Evolutionary conservation across 495 filamentous ascomycete species (phyloP), one percentile per base, ranked within the genome.

Genomic region (Lasiosphaeria miniovina): DNA sequence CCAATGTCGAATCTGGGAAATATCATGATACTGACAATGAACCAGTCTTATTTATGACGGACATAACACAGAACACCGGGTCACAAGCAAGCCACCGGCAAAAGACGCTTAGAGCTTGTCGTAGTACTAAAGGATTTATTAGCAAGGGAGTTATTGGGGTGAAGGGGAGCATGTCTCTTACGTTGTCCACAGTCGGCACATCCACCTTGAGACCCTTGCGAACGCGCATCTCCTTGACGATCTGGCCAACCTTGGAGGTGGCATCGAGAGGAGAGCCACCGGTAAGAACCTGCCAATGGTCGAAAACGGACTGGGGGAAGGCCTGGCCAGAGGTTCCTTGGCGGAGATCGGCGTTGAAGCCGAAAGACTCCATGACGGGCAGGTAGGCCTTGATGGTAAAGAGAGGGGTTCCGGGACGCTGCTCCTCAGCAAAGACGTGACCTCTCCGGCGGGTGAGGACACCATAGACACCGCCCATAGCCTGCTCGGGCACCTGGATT

Each of bases 391-490:
- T 98, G 84, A 99, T 88, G 79, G 88, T 98, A 89, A 98, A 98
- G 52, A 99, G 90, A 79, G 95, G 95, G 74, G 95, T 99, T 75
- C 94, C 94, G 62, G 93, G 90, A 67, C 94, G 91, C 84, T 99
- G 94, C 82, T 94, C 90, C 83, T 99, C 94, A 68, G 82, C 80
- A 87, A 98, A 98, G 80, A 99, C 94, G 87, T 98, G 93, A 84
- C 94, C 94, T 87, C 94, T 85, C 71, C 93, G 82, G 73, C 94
- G 90, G 80, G 95, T 97, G 65, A 99, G 90, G 75, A 98, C 94
- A 87, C 94, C 94, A 78, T 99, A 99, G 79, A 99, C 96, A 84
- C 95, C 95, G 82, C 94, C 94, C 94, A 98, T 98, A 74, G 94
- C 94, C 71, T 87, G 84, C 83, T 99, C 95, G 66, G 95, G 95